Conservation (phyloP, 2,329 filamentous ascomycete genomes). For the Botrytis tulipae region DNA sequence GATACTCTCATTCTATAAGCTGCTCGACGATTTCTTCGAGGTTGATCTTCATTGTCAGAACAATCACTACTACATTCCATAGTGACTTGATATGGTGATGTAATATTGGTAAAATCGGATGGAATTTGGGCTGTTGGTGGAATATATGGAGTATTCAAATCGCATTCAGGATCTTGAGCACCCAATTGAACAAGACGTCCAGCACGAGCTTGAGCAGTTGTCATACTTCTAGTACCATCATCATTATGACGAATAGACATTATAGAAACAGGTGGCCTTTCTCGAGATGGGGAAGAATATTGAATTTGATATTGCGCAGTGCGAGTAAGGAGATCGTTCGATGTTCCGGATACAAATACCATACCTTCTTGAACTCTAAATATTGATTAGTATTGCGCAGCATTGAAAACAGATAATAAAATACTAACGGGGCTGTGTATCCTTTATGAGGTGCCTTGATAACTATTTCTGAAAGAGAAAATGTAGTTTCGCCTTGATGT, state of each 20-base stretch:
- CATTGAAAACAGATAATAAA: background rate
- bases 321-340: conserved; percentile 69
- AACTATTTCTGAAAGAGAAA: conserved; percentile 79
- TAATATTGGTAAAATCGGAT: conserved; percentile 49
- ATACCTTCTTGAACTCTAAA: conserved; percentile 82
- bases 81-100: conserved; percentile 53
- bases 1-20: conserved; percentile 52
- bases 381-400: conserved; percentile 27
- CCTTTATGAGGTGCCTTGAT: conserved; percentile 80
- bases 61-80: conserved; percentile 56
- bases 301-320: conserved; percentile 76
- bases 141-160: conserved; percentile 33
- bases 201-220: conserved; percentile 45
- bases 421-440: conserved; percentile 80
- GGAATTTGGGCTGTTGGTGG: conserved; percentile 54
- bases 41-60: conserved; percentile 45
- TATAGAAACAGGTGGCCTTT: conserved; percentile 41
- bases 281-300: conserved; percentile 45
- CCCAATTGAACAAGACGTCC: conserved; percentile 47
- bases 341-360: conserved; percentile 85
- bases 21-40: conserved; percentile 51
- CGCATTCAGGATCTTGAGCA: conserved; percentile 39
- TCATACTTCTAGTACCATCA: conserved; percentile 51
- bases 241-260: conserved; percentile 54
- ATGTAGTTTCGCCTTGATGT: conserved; percentile 77